Evolutionary conservation across 108 stramenopile genomes (phyloP).

Genomic region (Nitzschia sp.): DNA sequence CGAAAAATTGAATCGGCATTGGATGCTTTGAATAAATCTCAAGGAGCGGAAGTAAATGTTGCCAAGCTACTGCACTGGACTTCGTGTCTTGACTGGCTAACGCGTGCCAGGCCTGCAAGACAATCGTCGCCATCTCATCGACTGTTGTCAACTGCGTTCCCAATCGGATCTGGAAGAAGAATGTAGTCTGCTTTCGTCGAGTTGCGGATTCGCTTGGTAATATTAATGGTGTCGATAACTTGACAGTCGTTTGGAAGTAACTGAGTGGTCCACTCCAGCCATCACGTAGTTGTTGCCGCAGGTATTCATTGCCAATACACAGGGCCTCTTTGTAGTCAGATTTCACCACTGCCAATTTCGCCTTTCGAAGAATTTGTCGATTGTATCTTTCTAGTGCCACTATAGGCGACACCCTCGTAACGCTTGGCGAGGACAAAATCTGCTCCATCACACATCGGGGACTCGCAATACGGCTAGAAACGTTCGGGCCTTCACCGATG

Average conservation of each 20-base stretch:
- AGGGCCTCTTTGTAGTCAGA: conserved; percentile 5
- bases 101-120: conserved; percentile 11
- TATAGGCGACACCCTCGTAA: background rate
- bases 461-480: background rate
- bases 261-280: conserved; percentile 13
- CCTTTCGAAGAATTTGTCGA: background rate
- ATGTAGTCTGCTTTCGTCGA: background rate
- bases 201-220: background rate
- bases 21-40: conserved; percentile 10
- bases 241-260: conserved; percentile 16
- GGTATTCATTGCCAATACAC: conserved; percentile 2
- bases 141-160: conserved; percentile 13
- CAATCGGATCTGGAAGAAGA: conserved; percentile 6
- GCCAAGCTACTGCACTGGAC: background rate
- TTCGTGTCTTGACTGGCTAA: background rate
- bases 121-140: conserved; percentile 6
- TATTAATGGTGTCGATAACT: background rate
- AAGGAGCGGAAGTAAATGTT: background rate
- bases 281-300: conserved; percentile 13
- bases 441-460: background rate
- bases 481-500: no score
- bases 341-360: background rate
- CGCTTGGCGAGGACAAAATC: background rate
- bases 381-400: background rate
- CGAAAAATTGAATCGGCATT: conserved; percentile 17